Percentiles rank a stretch among this genome's conserved stretches.
These are phyloP conservation scores for Coemansia sp. DNA, from an alignment of 192 early-diverging fungal species.

Conservation along the genomic window DNA sequence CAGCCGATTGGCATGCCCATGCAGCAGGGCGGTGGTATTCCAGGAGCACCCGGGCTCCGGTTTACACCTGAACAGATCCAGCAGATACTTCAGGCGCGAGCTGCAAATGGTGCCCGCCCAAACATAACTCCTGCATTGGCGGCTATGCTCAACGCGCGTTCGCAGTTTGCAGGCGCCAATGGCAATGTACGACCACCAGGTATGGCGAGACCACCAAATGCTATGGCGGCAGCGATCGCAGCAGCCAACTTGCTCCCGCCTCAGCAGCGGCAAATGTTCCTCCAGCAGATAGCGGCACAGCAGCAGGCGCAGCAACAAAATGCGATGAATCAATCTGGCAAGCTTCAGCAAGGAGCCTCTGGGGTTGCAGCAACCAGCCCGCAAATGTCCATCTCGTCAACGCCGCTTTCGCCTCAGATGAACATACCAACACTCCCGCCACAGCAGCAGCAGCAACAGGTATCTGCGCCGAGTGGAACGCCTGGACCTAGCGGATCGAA, in stretches of 20 bases:
- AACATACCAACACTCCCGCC: conserved; percentile 10
- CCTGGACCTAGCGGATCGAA: conserved; percentile 7
- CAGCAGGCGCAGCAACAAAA: conserved; percentile 35
- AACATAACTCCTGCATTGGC: conserved; percentile 43
- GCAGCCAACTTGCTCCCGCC: conserved; percentile 35
- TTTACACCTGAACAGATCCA: conserved; percentile 48
- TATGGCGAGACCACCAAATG: conserved; percentile 7
- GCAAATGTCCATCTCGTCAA: conserved; percentile 10
- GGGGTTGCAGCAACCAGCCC: conserved; percentile 2
- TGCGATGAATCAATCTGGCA: conserved; percentile 10
- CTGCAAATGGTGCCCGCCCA: conserved; percentile 32
- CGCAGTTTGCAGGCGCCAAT: conserved; percentile 29
- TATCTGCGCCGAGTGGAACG: conserved; percentile 2
- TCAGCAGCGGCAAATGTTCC: conserved; percentile 43
- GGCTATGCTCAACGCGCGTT: conserved; percentile 38
- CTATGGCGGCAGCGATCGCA: conserved; percentile 16
- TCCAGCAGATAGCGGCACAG: conserved; percentile 41
- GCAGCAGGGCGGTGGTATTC: conserved; percentile 12
- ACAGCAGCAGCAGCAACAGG: conserved; percentile 28
- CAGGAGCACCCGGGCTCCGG: conserved; percentile 24
- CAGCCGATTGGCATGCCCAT: conserved; percentile 15
- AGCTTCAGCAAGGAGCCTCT: conserved; percentile 17
- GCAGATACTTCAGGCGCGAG: conserved; percentile 47
- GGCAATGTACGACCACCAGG: conserved; percentile 6
- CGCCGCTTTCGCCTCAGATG: conserved; percentile 24